phyloP scores from a whole-genome alignment of 1,284 basidiomycete genomes.

The Lignosus rhinocerotis region DNA sequence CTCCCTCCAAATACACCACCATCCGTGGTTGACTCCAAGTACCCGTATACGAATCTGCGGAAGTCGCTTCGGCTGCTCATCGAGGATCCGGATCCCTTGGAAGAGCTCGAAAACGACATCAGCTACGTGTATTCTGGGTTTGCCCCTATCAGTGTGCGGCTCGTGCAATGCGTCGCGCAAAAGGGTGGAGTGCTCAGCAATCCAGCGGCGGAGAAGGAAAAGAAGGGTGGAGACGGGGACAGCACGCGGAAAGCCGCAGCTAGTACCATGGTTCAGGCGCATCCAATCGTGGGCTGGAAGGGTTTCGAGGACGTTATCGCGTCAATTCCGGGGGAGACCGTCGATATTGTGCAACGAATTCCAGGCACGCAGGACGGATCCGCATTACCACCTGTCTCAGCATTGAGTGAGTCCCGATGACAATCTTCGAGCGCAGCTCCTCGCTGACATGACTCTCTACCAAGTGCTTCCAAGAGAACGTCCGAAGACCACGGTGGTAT shows the following conservation, averaged over 20 bases:
- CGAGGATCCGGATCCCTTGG: slow-evolving; percentile 79
- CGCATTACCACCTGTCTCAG: slow-evolving; percentile 36
- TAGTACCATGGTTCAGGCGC: slow-evolving; percentile 66
- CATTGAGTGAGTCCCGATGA: slow-evolving; percentile 42
- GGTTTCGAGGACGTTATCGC: slow-evolving; percentile 91
- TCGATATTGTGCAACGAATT: slow-evolving; percentile 74
- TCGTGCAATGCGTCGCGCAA: slow-evolving; percentile 92
- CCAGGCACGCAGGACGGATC: slow-evolving; percentile 33
- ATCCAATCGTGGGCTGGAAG: slow-evolving; percentile 94
- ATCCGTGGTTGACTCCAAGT: slow-evolving; percentile 50
- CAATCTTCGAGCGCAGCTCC: not conserved
- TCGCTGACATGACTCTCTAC: not conserved
- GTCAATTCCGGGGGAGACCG: slow-evolving; percentile 80
- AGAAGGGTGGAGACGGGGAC: slow-evolving; percentile 40
- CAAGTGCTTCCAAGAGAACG: slow-evolving; percentile 52
- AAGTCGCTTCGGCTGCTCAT: slow-evolving; percentile 91
- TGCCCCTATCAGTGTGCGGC: slow-evolving; percentile 88
- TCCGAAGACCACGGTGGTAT: slow-evolving; percentile 85
- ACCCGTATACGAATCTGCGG: slow-evolving; percentile 72
- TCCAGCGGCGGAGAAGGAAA: slow-evolving; percentile 58
- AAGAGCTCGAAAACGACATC: slow-evolving; percentile 89
- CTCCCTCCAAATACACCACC: slow-evolving; percentile 50
- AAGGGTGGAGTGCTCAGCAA: slow-evolving; percentile 86
- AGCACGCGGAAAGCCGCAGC: slow-evolving; percentile 33
- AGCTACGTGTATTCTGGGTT: slow-evolving; percentile 97